A percentile compares a stretch with the other conserved stretches of the same genome.
Conservation (phyloP, 345 rosid genomes). For the Acer campestre region DNA sequence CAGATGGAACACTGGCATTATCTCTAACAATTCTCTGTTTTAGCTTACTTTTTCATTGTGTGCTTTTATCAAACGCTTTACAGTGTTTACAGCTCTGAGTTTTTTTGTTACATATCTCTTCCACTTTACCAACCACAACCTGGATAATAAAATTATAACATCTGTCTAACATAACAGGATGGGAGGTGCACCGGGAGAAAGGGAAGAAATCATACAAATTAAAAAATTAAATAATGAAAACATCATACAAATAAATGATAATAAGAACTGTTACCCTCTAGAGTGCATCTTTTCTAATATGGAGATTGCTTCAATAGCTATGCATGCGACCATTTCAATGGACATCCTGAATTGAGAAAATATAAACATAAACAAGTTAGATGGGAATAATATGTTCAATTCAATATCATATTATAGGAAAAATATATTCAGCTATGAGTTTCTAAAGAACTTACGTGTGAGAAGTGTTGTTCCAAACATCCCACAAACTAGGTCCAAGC, state of each 20-base stretch:
- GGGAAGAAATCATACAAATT: neutral
- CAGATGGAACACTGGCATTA: too few species aligned
- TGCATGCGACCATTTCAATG: conserved; percentile 85
- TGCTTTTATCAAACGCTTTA: too few species aligned
- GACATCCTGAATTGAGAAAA: conserved; percentile 60
- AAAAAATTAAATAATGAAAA: neutral
- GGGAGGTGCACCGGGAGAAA: neutral
- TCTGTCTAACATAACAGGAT: neutral
- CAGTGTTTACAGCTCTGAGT: too few species aligned
- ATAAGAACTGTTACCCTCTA: conserved; percentile 59
- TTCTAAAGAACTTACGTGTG: conserved; percentile 51
- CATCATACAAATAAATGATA: conserved; percentile 2
- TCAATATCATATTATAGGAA: conserved; percentile 8
- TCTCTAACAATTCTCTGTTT: too few species aligned
- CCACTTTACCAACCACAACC: neutral
- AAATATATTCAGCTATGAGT: neutral
- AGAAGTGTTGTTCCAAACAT: conserved; percentile 70
- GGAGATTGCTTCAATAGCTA: conserved; percentile 90
- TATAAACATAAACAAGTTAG: conserved; percentile 3
- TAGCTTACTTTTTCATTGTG: too few species aligned
- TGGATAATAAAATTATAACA: neutral
- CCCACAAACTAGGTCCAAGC: conserved; percentile 91
- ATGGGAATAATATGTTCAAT: neutral
- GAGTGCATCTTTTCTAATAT: conserved; percentile 90
- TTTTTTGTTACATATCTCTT: neutral